These are phyloP conservation scores for Exsudoporus frostii DNA, from an alignment of 768 basidiomycete species.

Conservation along the genomic window DNA sequence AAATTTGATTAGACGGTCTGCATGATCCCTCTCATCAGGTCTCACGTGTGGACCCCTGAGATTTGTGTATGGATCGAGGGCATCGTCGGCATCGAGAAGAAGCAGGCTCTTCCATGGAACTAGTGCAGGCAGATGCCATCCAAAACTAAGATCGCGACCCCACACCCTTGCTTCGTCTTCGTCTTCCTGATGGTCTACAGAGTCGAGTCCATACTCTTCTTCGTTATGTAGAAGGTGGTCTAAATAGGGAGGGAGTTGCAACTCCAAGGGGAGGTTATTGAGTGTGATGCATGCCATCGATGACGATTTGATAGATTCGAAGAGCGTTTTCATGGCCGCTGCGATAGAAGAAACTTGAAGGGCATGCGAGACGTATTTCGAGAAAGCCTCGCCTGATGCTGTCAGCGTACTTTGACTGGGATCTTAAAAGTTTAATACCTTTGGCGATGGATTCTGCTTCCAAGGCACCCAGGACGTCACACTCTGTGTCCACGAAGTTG, in stretches of 20 bases:
- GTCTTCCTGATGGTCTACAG: slow-evolving; percentile 48
- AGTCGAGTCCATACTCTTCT: slow-evolving; percentile 55
- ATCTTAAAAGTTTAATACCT: slow-evolving; percentile 48
- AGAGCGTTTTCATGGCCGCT: slow-evolving; percentile 74
- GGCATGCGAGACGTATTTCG: slow-evolving; percentile 53
- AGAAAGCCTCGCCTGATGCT: slow-evolving; percentile 54
- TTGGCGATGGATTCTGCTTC: slow-evolving; percentile 68
- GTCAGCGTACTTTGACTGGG: slow-evolving; percentile 4
- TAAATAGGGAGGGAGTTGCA: slow-evolving; percentile 82
- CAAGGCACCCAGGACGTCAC: slow-evolving; percentile 63
- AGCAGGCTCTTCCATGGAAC: slow-evolving; percentile 92
- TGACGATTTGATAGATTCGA: slow-evolving; percentile 71
- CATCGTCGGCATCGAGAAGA: slow-evolving; percentile 60
- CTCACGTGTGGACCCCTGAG: slow-evolving; percentile 56
- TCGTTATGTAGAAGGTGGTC: slow-evolving; percentile 67
- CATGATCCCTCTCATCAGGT: slow-evolving; percentile 62
- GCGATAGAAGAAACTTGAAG: slow-evolving; percentile 70
- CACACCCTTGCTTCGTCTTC: slow-evolving; percentile 52
- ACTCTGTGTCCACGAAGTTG: slow-evolving; percentile 83
- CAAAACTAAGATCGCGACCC: slow-evolving; percentile 66
- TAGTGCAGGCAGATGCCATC: slow-evolving; percentile 71
- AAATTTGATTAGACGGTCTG: slow-evolving; percentile 72
- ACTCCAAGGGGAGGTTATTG: slow-evolving; percentile 74
- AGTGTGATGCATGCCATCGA: slow-evolving; percentile 77
- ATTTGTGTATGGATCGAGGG: slow-evolving; percentile 57